Base-by-base conservation (phyloP, 345 rosid genomes). In the Lumnitzera littorea region DNA sequence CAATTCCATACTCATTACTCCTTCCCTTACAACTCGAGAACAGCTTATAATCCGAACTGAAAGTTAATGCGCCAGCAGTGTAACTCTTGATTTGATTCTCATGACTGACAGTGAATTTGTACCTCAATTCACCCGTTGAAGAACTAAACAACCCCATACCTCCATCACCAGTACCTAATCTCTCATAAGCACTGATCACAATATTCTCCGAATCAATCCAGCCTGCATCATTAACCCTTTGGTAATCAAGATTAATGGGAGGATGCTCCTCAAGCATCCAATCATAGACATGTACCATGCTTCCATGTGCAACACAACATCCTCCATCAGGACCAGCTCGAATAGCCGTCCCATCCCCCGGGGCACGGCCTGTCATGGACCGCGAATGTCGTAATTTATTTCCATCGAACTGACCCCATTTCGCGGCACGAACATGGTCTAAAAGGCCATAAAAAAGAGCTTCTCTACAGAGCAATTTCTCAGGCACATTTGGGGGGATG, bases 301-400 rank as follows among this genome's bases (percentile, higher is more conserved):
- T 86, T 2, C 99, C 99, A 48, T 94, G 99, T 0, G 91, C 99
- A 24, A 94, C 96, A 50, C 96, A 86, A 70, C 95, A 88, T 11
- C 99, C 99, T 5, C 97, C 99, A 48, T 88, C 89, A 0, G 97
- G 97, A 1, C 92, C 96, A 0, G 97, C 99, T 20, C 99, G 84
- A 54, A 94, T 83, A 17, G 96, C 97, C 0, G 99, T 90, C 43
- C 97, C 99, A 15, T 94, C 99, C 6, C 99, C 99, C 0, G 99
- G 99, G 13, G 99, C 97, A 14, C 70, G 82, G n/a, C 99, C 97
- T 9, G 77, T 72, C 11, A 88, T 77, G 1, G 91, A 86, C 60
- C 72, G 69, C 0, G 78, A 68, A 3, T 80, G 66, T 51, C 75
- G 78, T 57, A 94, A 80, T 64, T 86, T 70, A 73, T 90, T 90